A percentile compares a stretch with the other conserved stretches of the same genome.
Conservation (phyloP, 2,329 filamentous ascomycete species). For the Trichophyton verrucosum region DNA sequence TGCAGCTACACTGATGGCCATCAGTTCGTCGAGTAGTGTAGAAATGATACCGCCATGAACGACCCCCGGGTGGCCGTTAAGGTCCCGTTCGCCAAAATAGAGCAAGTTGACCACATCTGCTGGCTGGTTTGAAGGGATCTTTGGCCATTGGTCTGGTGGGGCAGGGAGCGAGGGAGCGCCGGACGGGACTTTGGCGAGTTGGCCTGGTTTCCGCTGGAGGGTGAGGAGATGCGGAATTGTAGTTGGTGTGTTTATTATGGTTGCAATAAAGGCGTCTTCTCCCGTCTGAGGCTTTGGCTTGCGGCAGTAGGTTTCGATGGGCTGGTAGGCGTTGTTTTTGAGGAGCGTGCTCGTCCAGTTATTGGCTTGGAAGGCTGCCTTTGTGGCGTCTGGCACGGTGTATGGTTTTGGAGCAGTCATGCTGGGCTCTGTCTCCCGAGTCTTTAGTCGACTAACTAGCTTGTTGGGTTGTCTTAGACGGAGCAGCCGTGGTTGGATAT, state of each 20-base stretch:
- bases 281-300: conserved; percentile 27
- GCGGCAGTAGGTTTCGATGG: conserved; percentile 30
- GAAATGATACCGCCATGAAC: conserved; percentile 32
- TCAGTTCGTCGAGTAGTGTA: conserved; percentile 33
- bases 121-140: conserved; percentile 5
- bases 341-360: conserved; percentile 24
- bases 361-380: conserved; percentile 16
- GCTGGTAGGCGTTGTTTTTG: conserved; percentile 25
- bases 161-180: conserved; percentile 15
- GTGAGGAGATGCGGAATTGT: conserved; percentile 33
- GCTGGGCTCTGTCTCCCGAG: not conserved
- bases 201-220: conserved; percentile 19
- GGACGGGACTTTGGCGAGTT: conserved; percentile 15
- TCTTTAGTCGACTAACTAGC: not conserved
- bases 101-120: conserved; percentile 30
- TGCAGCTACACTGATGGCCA: conserved; percentile 29
- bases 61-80: conserved; percentile 29
- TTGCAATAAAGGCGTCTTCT: conserved; percentile 33
- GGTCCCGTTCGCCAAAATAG: conserved; percentile 23
- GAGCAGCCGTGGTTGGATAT: too few species aligned
- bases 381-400: conserved; percentile 9
- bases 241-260: conserved; percentile 26
- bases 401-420: not conserved
- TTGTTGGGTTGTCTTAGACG: not conserved
- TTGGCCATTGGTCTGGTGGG: conserved; percentile 15